These are phyloP conservation scores for Ceratocystis ficicola DNA, from an alignment of 2,329 filamentous ascomycete species.

Conservation along the genomic window DNA sequence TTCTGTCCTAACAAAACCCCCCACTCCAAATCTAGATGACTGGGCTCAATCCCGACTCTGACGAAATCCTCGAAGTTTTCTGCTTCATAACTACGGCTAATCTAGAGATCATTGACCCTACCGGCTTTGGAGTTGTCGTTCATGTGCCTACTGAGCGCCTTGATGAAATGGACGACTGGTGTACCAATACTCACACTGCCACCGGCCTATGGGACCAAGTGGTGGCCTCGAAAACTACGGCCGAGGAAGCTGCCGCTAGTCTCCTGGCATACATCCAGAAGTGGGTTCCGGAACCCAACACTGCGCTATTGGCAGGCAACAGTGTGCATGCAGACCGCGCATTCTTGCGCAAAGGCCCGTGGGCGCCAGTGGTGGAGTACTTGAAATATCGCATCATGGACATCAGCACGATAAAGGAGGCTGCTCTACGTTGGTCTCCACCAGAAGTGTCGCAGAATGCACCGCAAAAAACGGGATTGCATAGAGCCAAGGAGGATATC, in stretches of 20 bases:
- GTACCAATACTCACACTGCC: conserved; percentile 61
- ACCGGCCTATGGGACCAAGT: conserved; percentile 65
- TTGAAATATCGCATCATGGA: conserved; percentile 86
- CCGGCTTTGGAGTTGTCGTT: conserved; percentile 69
- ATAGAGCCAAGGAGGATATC: conserved; percentile 81
- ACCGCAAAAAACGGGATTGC: conserved; percentile 61
- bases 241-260: conserved; percentile 62
- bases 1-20: not conserved
- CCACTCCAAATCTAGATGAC: conserved; percentile 59
- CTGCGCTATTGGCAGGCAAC: conserved; percentile 75
- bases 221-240: conserved; percentile 36
- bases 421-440: conserved; percentile 65
- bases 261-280: conserved; percentile 68
- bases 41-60: conserved; percentile 54
- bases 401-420: conserved; percentile 87
- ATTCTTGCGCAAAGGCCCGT: conserved; percentile 67
- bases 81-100: conserved; percentile 80
- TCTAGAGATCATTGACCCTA: conserved; percentile 60
- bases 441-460: conserved; percentile 46
- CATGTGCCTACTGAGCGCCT: conserved; percentile 60
- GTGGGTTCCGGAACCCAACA: conserved; percentile 53
- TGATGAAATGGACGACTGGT: conserved; percentile 80
- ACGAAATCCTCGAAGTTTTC: conserved; percentile 82
- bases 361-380: conserved; percentile 58
- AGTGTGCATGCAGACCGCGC: conserved; percentile 80